Evolutionary conservation across 208 protist species (phyloP).

Genomic region (Angomonas deanei): DNA sequence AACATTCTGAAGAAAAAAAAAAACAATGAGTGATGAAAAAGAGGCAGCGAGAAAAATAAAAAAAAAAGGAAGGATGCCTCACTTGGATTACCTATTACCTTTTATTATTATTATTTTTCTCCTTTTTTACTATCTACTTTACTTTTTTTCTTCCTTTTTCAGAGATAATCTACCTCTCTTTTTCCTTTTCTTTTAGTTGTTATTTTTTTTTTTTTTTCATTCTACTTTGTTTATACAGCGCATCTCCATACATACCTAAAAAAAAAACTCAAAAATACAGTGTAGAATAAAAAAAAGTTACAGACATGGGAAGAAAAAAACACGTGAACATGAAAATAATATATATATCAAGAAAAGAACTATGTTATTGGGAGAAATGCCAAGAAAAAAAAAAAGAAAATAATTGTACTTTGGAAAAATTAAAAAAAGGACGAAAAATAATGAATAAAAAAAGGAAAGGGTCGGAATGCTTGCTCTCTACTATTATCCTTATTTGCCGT

Average conservation of each 20-base stretch:
- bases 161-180: not conserved
- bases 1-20: not conserved
- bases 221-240: not conserved
- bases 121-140: not conserved
- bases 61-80: not conserved
- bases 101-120: not conserved
- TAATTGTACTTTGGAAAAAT: not conserved
- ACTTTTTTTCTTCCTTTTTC: not conserved
- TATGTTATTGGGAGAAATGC: not conserved
- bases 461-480: not conserved
- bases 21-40: not conserved
- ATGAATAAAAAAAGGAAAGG: not conserved
- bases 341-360: constrained; percentile 1
- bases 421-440: constrained; percentile 6
- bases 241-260: not conserved
- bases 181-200: not conserved
- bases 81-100: not conserved
- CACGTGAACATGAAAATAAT: not conserved
- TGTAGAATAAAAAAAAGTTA: constrained; percentile 3
- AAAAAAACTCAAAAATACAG: constrained; percentile 6
- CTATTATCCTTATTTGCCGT: too few species aligned
- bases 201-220: not conserved
- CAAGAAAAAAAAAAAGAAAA: not conserved
- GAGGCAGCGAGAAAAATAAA: not conserved
- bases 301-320: not conserved